Evolutionary conservation across 1,139 yeast genomes (phyloP).

Genomic region (Hemisphaericaspora lyxosophila): DNA sequence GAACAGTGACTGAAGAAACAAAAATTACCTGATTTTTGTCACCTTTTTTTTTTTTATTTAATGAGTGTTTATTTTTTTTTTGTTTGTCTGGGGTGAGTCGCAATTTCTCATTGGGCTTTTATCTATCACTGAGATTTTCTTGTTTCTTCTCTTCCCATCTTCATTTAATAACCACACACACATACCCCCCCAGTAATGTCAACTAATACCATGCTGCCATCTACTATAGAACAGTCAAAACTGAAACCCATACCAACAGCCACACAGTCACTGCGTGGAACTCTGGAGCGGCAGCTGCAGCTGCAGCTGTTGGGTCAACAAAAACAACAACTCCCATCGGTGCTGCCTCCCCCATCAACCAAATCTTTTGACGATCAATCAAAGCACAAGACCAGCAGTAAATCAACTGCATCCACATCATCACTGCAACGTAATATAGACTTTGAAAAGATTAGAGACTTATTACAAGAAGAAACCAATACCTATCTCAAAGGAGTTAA

Average conservation of each 20-base stretch:
- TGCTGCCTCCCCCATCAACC: not conserved
- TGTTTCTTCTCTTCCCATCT: not conserved
- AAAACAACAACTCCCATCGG: not conserved
- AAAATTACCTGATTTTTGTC: too few species aligned
- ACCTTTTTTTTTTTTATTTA: not conserved
- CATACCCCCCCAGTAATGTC: not conserved
- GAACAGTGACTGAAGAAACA: too few species aligned
- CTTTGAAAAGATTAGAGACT: conserved; percentile 18
- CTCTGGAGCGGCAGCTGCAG: not conserved
- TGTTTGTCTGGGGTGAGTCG: not conserved
- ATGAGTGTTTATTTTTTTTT: not conserved
- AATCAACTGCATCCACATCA: not conserved
- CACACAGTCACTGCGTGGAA: not conserved
- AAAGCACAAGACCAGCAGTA: too few species aligned
- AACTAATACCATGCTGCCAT: conserved; percentile 1
- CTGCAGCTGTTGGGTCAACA: not conserved
- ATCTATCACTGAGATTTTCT: not conserved
- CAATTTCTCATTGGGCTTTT: too few species aligned
- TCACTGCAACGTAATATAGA: conserved; percentile 8
- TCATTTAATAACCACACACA: too few species aligned
- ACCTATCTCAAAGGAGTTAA: conserved; percentile 28
- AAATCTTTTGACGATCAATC: not conserved
- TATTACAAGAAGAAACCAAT: conserved; percentile 20
- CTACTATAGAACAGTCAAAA: not conserved
- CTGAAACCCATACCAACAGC: too few species aligned